Conservation (phyloP, 495 filamentous ascomycete species). For the Penicillium goetzii region DNA sequence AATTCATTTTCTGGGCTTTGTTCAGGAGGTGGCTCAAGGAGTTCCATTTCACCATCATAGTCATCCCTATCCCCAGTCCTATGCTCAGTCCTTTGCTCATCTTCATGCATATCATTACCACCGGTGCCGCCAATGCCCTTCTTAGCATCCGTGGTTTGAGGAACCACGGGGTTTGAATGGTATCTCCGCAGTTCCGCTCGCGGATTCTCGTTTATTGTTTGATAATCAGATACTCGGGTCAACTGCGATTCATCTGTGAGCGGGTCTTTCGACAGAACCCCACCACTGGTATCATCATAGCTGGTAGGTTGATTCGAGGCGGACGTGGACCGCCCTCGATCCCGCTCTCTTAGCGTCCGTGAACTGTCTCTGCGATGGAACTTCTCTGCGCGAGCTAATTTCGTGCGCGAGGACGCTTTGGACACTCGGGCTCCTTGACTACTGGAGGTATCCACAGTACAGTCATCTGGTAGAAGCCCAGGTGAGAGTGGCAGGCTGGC, state of each 20-base stretch:
- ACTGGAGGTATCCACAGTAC: slow-evolving; percentile 30
- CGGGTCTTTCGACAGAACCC: not conserved
- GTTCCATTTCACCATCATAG: slow-evolving; percentile 1
- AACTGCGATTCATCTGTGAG: not conserved
- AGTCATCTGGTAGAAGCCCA: slow-evolving; percentile 26
- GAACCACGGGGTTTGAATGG: slow-evolving; percentile 14
- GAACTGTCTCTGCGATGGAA: slow-evolving; percentile 17
- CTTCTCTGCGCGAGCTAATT: slow-evolving; percentile 18
- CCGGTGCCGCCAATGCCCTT: not conserved
- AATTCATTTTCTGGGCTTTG: not conserved
- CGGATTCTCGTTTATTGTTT: not conserved
- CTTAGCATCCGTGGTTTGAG: not conserved
- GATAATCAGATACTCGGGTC: not conserved
- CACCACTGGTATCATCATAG: not conserved
- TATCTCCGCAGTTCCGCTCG: slow-evolving; percentile 13
- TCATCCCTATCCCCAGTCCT: not conserved
- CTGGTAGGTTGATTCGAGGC: slow-evolving; percentile 4
- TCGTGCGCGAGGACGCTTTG: slow-evolving; percentile 21
- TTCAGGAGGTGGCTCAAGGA: slow-evolving; percentile 6
- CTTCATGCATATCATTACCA: not conserved
- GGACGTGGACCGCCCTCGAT: slow-evolving; percentile 15
- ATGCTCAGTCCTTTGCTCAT: not conserved
- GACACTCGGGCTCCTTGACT: slow-evolving; percentile 23
- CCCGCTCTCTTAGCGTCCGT: slow-evolving; percentile 17
- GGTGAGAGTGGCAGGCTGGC: slow-evolving; percentile 28